Conservation (phyloP, 1,284 basidiomycete genomes). For the Leccinum laetum region DNA sequence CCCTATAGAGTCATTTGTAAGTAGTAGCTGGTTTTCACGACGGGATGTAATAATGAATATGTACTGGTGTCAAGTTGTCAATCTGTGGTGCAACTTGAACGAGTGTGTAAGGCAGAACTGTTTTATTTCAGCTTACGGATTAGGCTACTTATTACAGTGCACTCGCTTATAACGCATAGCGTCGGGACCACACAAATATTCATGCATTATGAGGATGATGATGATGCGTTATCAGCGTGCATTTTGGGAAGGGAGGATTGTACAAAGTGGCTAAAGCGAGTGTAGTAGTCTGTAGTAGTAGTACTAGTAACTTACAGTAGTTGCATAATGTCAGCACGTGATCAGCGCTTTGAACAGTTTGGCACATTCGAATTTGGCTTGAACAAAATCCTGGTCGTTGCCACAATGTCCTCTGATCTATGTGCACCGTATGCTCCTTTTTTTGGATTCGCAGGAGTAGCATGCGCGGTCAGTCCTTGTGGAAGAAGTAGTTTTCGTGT, state of each 20-base stretch:
- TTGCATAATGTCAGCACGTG: constrained; percentile 15
- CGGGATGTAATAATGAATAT: not conserved
- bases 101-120: no score
- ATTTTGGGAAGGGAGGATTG: no score
- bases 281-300: no score
- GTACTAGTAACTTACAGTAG: no score
- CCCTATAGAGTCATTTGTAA: not conserved
- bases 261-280: no score
- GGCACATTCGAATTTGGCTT: not conserved
- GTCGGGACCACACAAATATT: no score
- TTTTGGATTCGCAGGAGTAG: constrained; percentile 84
- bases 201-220: no score
- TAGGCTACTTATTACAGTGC: no score
- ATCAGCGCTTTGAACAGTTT: constrained; percentile 1
- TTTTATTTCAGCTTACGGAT: no score
- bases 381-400: constrained; percentile 1
- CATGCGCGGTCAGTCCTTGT: constrained; percentile 67
- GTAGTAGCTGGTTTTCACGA: not conserved
- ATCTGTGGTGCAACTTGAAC: not conserved
- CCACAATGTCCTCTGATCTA: constrained; percentile 46
- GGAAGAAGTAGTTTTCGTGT: not conserved
- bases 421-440: constrained; percentile 86
- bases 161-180: no score
- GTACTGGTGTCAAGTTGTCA: not conserved
- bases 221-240: no score